Percentiles rank a stretch among this genome's conserved stretches.
Evolutionary conservation across 257 asterid genomes (phyloP).

Genomic region (Penstemon eatonii): DNA sequence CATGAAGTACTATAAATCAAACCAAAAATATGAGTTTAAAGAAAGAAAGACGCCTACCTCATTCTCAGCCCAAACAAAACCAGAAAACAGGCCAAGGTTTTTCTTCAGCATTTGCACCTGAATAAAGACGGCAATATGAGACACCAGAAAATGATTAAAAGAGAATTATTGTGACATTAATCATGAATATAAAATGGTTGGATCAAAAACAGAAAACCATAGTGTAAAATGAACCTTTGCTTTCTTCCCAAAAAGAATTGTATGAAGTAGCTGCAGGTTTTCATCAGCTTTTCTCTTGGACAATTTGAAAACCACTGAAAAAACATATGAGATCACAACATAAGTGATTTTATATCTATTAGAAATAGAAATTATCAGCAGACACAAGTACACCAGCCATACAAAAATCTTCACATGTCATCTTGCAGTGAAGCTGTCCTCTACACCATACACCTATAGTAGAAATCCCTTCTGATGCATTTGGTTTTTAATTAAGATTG

Average conservation of each 20-base stretch:
- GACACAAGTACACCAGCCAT: constrained; percentile 17
- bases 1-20: constrained; percentile 1
- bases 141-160: constrained; percentile 21
- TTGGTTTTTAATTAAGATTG: not conserved
- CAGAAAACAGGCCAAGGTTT: constrained; percentile 90
- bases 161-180: constrained; percentile 3
- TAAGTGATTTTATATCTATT: constrained; percentile 10
- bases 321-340: constrained; percentile 22
- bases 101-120: constrained; percentile 75
- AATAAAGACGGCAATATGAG: constrained; percentile 25
- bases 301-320: constrained; percentile 85
- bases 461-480: not conserved
- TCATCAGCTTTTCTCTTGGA: constrained; percentile 94
- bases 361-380: constrained; percentile 3
- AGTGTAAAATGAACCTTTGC: constrained; percentile 52
- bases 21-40: constrained; percentile 15
- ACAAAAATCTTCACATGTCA: constrained; percentile 9
- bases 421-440: not conserved
- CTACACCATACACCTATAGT: not conserved
- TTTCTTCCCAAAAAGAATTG: constrained; percentile 84
- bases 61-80: constrained; percentile 81
- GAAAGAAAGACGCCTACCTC: constrained; percentile 49
- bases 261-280: constrained; percentile 80
- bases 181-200: not conserved
- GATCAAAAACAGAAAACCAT: not conserved